phyloP scores from a whole-genome alignment of 495 filamentous ascomycete genomes.

The Umbilicaria muhlenbergii region DNA sequence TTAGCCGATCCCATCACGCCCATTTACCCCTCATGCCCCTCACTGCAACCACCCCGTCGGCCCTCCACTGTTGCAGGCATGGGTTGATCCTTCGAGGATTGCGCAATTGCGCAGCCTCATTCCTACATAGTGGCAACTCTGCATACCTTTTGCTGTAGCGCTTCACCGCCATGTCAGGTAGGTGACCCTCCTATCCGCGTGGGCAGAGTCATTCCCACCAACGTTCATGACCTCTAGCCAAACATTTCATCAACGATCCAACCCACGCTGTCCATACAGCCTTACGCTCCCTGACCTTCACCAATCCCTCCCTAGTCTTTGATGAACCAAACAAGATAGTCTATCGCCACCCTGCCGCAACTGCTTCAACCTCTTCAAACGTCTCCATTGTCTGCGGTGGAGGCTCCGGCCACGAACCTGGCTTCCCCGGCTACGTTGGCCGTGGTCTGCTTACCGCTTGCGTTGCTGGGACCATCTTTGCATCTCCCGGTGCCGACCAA shows the following conservation, averaged over 20 bases:
- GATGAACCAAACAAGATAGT: constrained; percentile 75
- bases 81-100: no score
- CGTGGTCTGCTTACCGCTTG: constrained; percentile 68
- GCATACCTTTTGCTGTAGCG: no score
- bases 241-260: constrained; percentile 90
- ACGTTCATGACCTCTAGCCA: constrained; percentile 24
- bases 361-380: constrained; percentile 29
- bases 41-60: no score
- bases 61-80: no score
- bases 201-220: no score
- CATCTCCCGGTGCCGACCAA: constrained; percentile 75
- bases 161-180: no score
- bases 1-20: no score
- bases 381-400: constrained; percentile 83
- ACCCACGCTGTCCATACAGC: constrained; percentile 63
- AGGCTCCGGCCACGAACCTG: constrained; percentile 86
- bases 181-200: no score
- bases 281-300: constrained; percentile 60
- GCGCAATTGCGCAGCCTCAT: no score
- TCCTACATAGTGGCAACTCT: no score
- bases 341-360: constrained; percentile 47
- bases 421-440: constrained; percentile 59
- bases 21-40: no score
- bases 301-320: constrained; percentile 72
- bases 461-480: constrained; percentile 89